Base-by-base conservation (phyloP, 371 early-diverging fungal species). In the Blyttiomyces sp. region DNA sequence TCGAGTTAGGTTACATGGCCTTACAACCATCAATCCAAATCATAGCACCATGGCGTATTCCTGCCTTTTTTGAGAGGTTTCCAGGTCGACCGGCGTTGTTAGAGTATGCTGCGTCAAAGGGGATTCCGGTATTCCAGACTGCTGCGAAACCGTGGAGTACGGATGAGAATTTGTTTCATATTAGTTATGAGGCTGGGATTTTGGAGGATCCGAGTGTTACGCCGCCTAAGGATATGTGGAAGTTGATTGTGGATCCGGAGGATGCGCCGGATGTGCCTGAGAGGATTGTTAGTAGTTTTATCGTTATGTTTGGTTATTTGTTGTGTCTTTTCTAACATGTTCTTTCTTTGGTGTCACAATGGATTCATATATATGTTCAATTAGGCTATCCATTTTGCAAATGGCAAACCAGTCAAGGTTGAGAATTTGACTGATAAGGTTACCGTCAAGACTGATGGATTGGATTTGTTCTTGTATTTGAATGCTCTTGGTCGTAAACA, bases 151-250 rank as follows among this genome's bases (percentile, higher is more conserved):
- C 98, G 43, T 97, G 95, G 95, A 92, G 93, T 13, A 95, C 95
- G n/a, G 98, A 97, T 76, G 98, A 95, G 80, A 97, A 96, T 85
- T 74, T 97, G 72, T 96, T 89, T 88, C 97, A 96, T 79, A 96
- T 95, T 76, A 92, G 93, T 31, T 95, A 91, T 68, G 97, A 96
- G 79, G 97, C 95, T 61, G 96, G 95, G 72, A 92, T 95, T 60
- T 88, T 96, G 30, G 82, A 82, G 59, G 94, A 97, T 69, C 98
- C 98, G 54, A 84, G 88, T 71, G 82, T 86, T 51, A 93, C 94
- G 28, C 95, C 97, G 56, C 95, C 95, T 68, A 86, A 84, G 75
- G 94, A 96, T 66, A 95, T 95, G 96, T 96, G 96, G 98, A 94
- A 95, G 83, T 80, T 97, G 39, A 96, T 94, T 11, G 90, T 89